Evolutionary conservation across 163 green algal genomes (phyloP).

Genomic region (Coccomyxa subellipsoidea): DNA sequence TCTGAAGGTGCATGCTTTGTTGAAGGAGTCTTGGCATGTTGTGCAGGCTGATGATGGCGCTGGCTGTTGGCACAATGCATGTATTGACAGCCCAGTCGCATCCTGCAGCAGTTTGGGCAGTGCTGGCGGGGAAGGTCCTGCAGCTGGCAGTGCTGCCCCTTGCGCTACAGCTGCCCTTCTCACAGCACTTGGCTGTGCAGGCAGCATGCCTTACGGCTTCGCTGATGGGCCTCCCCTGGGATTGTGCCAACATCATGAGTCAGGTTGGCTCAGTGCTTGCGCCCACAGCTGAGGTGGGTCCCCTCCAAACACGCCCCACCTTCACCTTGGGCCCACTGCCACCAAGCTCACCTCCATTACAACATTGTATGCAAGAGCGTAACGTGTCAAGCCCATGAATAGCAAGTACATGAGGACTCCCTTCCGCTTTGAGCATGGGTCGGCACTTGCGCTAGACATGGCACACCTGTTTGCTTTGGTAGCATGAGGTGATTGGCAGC

Average conservation of each 20-base stretch:
- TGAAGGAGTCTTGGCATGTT: too few species aligned
- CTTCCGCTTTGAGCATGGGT: too few species aligned
- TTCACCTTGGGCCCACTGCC: not conserved
- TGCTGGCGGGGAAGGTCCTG: not conserved
- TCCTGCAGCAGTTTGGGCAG: not conserved
- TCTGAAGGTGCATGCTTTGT: not conserved
- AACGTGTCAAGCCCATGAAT: too few species aligned
- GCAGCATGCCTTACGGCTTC: not conserved
- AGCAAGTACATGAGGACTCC: too few species aligned
- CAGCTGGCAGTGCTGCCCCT: not conserved
- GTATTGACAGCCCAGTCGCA: not conserved
- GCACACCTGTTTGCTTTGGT: too few species aligned
- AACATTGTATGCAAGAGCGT: too few species aligned
- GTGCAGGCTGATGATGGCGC: too few species aligned
- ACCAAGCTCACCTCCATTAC: not conserved
- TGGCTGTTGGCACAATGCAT: too few species aligned
- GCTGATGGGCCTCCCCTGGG: not conserved
- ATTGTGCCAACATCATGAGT: not conserved
- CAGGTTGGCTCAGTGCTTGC: not conserved
- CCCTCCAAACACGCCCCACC: not conserved
- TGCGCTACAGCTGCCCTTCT: not conserved
- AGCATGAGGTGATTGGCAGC: too few species aligned
- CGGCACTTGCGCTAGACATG: too few species aligned
- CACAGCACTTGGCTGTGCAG: not conserved
- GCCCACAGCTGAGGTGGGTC: not conserved